Evolutionary conservation across 257 asterid species (phyloP).

Genomic region (Fraxinus excelsior): DNA sequence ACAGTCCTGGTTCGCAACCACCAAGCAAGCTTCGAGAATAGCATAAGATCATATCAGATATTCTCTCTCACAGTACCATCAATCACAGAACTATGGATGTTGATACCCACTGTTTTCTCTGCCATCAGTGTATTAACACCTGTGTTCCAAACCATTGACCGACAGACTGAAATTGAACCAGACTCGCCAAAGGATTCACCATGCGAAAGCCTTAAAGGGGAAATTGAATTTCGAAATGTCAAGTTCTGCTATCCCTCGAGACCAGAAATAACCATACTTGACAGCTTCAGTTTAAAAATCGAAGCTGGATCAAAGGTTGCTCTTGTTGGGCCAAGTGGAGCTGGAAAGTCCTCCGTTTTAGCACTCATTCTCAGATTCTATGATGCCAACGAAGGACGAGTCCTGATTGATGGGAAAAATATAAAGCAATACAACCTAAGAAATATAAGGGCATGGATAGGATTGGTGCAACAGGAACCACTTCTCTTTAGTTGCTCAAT

Average conservation of each 20-base stretch:
- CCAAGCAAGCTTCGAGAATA: slow-evolving; percentile 66
- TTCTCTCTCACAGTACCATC: slow-evolving; percentile 84
- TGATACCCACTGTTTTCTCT: slow-evolving; percentile 72
- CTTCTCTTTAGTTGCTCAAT: slow-evolving; percentile 74
- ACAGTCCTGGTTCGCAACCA: slow-evolving; percentile 55
- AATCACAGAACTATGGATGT: slow-evolving; percentile 79
- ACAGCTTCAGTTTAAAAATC: slow-evolving; percentile 58
- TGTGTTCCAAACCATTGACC: slow-evolving; percentile 65
- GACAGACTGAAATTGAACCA: slow-evolving; percentile 62
- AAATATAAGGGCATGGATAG: slow-evolving; percentile 54
- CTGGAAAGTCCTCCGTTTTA: slow-evolving; percentile 67
- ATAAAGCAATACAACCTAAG: slow-evolving; percentile 51
- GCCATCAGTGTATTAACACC: slow-evolving; percentile 72
- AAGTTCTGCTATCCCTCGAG: slow-evolving; percentile 63
- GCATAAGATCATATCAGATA: slow-evolving; percentile 72
- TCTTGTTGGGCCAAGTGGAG: slow-evolving; percentile 80
- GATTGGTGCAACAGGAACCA: slow-evolving; percentile 83
- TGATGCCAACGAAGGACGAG: slow-evolving; percentile 52
- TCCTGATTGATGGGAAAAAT: slow-evolving; percentile 55
- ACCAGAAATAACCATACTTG: slow-evolving; percentile 53
- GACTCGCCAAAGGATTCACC: slow-evolving; percentile 48
- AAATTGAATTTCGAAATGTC: slow-evolving; percentile 53
- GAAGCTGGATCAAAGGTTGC: slow-evolving; percentile 67
- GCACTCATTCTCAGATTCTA: slow-evolving; percentile 75
- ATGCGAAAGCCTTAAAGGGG: slow-evolving; percentile 49